These are phyloP conservation scores for Dictyostelium purpureum DNA, from an alignment of 78 protist genomes.

Conservation along the genomic window DNA sequence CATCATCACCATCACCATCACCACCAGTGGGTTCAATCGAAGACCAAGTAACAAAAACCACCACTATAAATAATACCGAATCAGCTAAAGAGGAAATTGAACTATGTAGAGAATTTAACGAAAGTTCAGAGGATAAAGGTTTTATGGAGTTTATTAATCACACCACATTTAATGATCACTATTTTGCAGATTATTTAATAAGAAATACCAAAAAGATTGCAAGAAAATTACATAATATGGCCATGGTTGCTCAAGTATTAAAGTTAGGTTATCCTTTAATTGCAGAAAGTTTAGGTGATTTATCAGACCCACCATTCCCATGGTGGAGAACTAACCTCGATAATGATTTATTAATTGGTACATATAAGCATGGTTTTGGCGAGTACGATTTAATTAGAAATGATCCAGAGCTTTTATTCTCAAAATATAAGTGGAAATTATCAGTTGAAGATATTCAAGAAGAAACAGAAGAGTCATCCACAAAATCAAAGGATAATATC, in stretches of 20 bases:
- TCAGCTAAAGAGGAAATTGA: too few species aligned
- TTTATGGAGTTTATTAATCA: constrained; percentile 8
- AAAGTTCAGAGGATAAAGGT: not conserved
- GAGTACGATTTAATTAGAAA: constrained; percentile 69
- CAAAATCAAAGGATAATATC: not conserved
- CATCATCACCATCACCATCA: not conserved
- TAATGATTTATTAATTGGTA: constrained; percentile 71
- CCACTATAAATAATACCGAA: too few species aligned
- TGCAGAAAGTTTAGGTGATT: not conserved
- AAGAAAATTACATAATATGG: constrained; percentile 36
- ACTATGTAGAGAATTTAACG: not conserved
- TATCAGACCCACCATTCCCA: constrained; percentile 30
- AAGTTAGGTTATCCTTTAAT: constrained; percentile 2
- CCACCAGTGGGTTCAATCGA: not conserved
- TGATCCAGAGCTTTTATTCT: constrained; percentile 38
- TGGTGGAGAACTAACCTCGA: constrained; percentile 80
- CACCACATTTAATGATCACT: constrained; percentile 10
- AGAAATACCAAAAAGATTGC: constrained; percentile 65
- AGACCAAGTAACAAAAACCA: not conserved
- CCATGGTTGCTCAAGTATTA: constrained; percentile 23
- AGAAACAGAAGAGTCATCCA: not conserved
- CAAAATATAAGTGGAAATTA: constrained; percentile 15
- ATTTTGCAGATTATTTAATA: constrained; percentile 46
- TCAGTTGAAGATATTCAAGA: not conserved
- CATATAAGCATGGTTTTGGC: constrained; percentile 53